phyloP scores from a whole-genome alignment of 805 yeast genomes.

The Cyberlindnera subsufficiens region DNA sequence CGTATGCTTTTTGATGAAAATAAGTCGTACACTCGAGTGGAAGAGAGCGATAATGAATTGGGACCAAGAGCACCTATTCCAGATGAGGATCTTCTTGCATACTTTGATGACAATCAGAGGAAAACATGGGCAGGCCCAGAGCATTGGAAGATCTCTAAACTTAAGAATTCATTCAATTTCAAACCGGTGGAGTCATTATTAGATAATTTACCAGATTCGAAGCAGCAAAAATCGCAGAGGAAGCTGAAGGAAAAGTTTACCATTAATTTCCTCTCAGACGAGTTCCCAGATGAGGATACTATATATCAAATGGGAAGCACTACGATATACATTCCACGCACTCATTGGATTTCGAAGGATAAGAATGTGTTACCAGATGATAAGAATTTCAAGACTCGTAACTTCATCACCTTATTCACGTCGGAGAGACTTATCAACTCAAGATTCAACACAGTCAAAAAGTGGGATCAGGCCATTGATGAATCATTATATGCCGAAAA shows the following conservation, averaged over 20 bases:
- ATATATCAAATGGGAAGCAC: constrained; percentile 31
- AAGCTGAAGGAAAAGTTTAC: constrained; percentile 28
- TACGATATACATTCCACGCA: constrained; percentile 32
- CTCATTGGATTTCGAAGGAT: constrained; percentile 34
- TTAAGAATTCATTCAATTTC: constrained; percentile 34
- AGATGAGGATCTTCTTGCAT: constrained; percentile 65
- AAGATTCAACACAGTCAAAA: constrained; percentile 22
- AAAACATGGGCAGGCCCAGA: constrained; percentile 87
- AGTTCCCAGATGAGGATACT: constrained; percentile 28
- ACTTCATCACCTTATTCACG: constrained; percentile 59
- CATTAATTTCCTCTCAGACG: constrained; percentile 37
- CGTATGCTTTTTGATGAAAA: constrained; percentile 19
- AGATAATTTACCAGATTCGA: not conserved
- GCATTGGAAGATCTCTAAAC: constrained; percentile 77
- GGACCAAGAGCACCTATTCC: constrained; percentile 26
- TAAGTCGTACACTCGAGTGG: constrained; percentile 13
- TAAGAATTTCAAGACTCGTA: constrained; percentile 61
- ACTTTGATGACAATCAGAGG: constrained; percentile 68
- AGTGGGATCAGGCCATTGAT: constrained; percentile 38
- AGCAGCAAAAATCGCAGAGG: not conserved
- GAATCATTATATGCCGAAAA: constrained; percentile 66
- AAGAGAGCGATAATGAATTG: constrained; percentile 16
- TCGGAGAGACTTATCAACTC: constrained; percentile 51
- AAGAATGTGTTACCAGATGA: constrained; percentile 66
- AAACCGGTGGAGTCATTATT: constrained; percentile 1